phyloP scores from a whole-genome alignment of 495 filamentous ascomycete genomes.

The Aspergillus nanangensis region DNA sequence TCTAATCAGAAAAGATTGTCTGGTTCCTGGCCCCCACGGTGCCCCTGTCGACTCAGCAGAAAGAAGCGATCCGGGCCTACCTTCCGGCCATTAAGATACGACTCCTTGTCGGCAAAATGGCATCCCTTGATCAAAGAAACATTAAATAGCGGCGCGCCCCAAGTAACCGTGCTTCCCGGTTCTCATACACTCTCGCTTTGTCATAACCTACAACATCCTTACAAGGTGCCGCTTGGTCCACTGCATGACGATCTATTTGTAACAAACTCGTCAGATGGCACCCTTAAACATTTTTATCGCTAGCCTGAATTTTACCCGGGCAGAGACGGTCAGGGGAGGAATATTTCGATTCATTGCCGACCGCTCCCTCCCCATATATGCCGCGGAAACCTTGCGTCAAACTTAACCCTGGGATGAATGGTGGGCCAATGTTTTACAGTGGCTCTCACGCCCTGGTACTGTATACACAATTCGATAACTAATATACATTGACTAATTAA shows the following conservation, averaged over 20 bases:
- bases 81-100: background rate
- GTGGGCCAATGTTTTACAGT: background rate
- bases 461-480: background rate
- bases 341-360: background rate
- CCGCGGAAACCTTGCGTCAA: background rate
- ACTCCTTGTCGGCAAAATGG: background rate
- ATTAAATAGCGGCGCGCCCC: too few species aligned
- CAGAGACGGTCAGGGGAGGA: background rate
- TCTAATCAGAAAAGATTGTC: background rate
- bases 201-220: too few species aligned
- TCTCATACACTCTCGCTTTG: too few species aligned
- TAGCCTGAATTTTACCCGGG: constrained; percentile 1
- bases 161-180: too few species aligned
- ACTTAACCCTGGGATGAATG: background rate
- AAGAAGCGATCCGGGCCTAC: background rate
- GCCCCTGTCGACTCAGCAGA: background rate
- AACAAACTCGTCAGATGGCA: too few species aligned
- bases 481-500: too few species aligned
- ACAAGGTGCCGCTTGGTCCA: too few species aligned
- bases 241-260: too few species aligned
- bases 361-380: too few species aligned
- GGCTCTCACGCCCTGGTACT: background rate
- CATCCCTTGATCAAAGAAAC: too few species aligned
- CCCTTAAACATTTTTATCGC: background rate
- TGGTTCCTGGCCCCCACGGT: background rate